These are phyloP conservation scores for Paraurostyla sp. DNA, from an alignment of 73 alveolate genomes.

Conservation along the genomic window DNA sequence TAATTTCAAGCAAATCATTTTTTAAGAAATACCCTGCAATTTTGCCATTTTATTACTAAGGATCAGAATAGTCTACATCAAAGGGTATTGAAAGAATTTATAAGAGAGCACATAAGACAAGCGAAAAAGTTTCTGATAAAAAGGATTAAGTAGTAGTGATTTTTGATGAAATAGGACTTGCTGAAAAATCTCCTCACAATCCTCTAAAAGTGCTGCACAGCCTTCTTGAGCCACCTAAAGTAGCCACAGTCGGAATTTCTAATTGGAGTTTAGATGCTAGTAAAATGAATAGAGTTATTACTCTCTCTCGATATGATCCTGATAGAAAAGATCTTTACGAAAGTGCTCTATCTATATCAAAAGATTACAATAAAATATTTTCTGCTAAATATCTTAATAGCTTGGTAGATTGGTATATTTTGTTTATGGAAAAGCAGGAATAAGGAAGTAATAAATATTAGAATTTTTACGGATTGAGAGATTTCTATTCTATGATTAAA, in stretches of 20 bases:
- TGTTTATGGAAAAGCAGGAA: constrained; percentile 30
- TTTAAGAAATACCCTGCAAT: constrained; percentile 36
- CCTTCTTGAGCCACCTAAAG: constrained; percentile 85
- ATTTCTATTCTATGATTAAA: constrained; percentile 79
- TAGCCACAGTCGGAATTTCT: constrained; percentile 82
- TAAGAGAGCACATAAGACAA: constrained; percentile 45
- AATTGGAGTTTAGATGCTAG: constrained; percentile 83
- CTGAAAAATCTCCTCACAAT: constrained; percentile 84
- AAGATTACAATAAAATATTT: constrained; percentile 70
- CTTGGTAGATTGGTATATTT: constrained; percentile 32
- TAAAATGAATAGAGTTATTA: constrained; percentile 82
- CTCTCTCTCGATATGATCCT: constrained; percentile 80
- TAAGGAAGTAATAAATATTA: neutral
- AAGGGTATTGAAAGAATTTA: constrained; percentile 52
- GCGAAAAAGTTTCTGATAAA: constrained; percentile 75
- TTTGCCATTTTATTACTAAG: constrained; percentile 39
- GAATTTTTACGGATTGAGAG: constrained; percentile 93
- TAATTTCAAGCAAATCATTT: constrained; percentile 43
- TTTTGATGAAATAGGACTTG: constrained; percentile 91
- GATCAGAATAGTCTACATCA: constrained; percentile 62
- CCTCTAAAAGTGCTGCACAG: constrained; percentile 91
- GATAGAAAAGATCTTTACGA: constrained; percentile 75
- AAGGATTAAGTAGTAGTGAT: constrained; percentile 74
- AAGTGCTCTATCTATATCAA: constrained; percentile 86
- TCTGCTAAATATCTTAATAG: neutral